Conservation (phyloP, 2,329 filamentous ascomycete species). For the Madurella mycetomatis region DNA sequence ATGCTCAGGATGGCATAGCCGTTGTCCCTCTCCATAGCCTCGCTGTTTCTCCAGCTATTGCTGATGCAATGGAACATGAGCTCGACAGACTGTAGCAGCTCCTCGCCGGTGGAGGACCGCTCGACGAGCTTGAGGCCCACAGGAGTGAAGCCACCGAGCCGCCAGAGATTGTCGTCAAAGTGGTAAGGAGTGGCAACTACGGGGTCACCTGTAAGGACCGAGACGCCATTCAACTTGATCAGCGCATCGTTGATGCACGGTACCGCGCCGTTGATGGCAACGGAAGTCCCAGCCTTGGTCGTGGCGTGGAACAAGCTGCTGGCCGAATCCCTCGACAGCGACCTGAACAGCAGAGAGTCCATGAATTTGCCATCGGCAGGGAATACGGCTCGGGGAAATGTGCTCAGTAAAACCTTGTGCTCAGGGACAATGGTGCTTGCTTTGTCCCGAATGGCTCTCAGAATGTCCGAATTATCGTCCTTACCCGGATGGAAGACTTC, state of each 20-base stretch:
- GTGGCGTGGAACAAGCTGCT: constrained; percentile 65
- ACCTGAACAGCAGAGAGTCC: constrained; percentile 71
- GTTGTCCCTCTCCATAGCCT: constrained; percentile 94
- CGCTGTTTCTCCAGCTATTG: constrained; percentile 94
- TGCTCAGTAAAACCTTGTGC: constrained; percentile 73
- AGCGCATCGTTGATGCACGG: constrained; percentile 86
- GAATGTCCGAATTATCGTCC: constrained; percentile 86
- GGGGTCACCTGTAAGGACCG: constrained; percentile 76
- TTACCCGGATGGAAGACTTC: constrained; percentile 86
- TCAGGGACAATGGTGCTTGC: constrained; percentile 80
- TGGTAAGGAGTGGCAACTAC: constrained; percentile 76
- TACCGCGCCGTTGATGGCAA: constrained; percentile 84
- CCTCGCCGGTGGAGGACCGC: constrained; percentile 63
- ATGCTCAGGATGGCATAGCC: constrained; percentile 86
- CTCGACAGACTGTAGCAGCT: constrained; percentile 71
- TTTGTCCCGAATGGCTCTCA: constrained; percentile 80
- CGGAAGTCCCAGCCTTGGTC: constrained; percentile 67
- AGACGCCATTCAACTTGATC: constrained; percentile 73
- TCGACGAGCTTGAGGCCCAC: constrained; percentile 82
- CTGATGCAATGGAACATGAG: constrained; percentile 82
- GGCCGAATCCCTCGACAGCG: constrained; percentile 67
- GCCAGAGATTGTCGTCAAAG: constrained; percentile 89
- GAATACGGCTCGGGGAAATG: constrained; percentile 75
- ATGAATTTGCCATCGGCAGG: constrained; percentile 75
- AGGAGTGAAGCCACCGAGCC: constrained; percentile 83